Conservation (phyloP, 306 rosid species). For the Sicyos edulis region DNA sequence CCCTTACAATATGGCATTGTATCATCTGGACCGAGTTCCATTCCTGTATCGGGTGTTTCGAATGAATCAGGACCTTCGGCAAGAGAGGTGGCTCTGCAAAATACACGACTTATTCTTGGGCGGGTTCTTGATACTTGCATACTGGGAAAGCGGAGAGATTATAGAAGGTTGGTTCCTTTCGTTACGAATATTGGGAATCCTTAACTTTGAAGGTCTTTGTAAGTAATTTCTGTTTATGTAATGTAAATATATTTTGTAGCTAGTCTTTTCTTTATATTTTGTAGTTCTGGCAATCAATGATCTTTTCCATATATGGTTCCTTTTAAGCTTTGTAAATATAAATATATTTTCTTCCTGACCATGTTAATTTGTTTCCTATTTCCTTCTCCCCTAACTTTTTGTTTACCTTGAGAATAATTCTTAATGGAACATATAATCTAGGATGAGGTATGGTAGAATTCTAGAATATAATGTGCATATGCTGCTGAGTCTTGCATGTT, state of each 20-base stretch:
- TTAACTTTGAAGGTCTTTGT: not conserved
- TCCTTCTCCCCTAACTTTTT: too few species aligned
- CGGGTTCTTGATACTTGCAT: constrained; percentile 79
- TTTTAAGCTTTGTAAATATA: not conserved
- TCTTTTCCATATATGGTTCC: constrained; percentile 8
- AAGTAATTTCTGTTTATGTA: not conserved
- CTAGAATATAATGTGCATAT: too few species aligned
- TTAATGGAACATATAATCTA: too few species aligned
- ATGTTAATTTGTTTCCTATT: not conserved
- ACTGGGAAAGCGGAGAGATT: constrained; percentile 82
- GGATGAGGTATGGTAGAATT: too few species aligned
- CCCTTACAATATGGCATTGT: constrained; percentile 64
- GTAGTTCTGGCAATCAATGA: not conserved
- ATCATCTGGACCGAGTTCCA: constrained; percentile 30
- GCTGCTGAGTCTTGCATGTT: too few species aligned
- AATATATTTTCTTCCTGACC: not conserved
- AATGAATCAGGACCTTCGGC: constrained; percentile 57
- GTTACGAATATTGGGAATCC: constrained; percentile 74
- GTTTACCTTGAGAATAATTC: too few species aligned
- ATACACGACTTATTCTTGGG: constrained; percentile 81
- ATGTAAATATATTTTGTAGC: constrained; percentile 19
- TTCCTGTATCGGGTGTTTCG: constrained; percentile 35
- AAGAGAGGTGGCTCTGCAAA: constrained; percentile 78
- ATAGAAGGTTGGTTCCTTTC: constrained; percentile 79
- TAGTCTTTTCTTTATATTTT: not conserved